Conservation (phyloP, 2,329 filamentous ascomycete species). For the Stemphylium vesicarium region DNA sequence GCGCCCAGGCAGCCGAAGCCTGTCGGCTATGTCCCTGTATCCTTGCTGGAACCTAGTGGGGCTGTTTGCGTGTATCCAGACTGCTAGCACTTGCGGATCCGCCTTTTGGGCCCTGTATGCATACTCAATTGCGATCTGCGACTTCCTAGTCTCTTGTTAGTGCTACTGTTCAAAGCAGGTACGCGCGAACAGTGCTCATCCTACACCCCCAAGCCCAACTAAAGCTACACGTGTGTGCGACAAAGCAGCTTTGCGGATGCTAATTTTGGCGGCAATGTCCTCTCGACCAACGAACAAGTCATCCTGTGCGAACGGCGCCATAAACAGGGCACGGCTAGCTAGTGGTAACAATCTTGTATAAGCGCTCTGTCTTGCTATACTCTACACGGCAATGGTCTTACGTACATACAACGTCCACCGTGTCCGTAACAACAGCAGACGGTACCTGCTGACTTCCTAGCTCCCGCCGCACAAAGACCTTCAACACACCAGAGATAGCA, state of each 20-base stretch:
- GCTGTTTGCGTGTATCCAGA: constrained; percentile 22
- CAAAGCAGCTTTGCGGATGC: not conserved
- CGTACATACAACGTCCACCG: constrained; percentile 9
- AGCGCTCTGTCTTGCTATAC: constrained; percentile 6
- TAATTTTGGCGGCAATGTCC: constrained; percentile 11
- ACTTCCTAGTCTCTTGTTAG: constrained; percentile 14
- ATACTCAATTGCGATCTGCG: constrained; percentile 25
- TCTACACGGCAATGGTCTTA: constrained; percentile 3
- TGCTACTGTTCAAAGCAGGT: not conserved
- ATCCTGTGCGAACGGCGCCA: constrained; percentile 19
- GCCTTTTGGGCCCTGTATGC: constrained; percentile 7
- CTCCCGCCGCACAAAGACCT: constrained; percentile 25
- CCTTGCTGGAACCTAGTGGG: constrained; percentile 13
- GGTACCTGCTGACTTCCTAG: constrained; percentile 3
- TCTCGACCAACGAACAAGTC: constrained; percentile 17
- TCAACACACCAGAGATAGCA: constrained; percentile 37
- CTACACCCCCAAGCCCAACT: constrained; percentile 11
- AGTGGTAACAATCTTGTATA: not conserved
- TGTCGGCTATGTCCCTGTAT: constrained; percentile 19
- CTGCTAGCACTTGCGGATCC: constrained; percentile 4
- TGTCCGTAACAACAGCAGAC: not conserved
- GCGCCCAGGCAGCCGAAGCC: constrained; percentile 13
- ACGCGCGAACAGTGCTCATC: not conserved
- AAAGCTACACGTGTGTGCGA: constrained; percentile 17
- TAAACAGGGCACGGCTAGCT: constrained; percentile 12